Conservation (phyloP, 805 yeast genomes). For the Candida jianshihensis region DNA sequence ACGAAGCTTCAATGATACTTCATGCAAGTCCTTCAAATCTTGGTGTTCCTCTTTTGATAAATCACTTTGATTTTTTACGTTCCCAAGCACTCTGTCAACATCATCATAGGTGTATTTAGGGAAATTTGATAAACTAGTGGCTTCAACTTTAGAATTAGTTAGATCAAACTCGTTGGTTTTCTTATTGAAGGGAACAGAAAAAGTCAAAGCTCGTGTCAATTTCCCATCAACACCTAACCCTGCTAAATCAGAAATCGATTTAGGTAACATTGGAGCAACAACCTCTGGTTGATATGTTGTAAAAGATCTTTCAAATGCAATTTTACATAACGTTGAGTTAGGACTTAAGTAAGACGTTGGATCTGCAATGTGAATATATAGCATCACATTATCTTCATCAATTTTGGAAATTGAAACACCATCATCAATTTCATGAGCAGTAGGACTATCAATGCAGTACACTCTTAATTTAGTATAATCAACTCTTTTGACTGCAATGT, state of each 20-base stretch:
- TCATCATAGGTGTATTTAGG: constrained; percentile 52
- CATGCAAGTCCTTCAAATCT: constrained; percentile 32
- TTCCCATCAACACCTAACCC: constrained; percentile 41
- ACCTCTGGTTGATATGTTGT: constrained; percentile 72
- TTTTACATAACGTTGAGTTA: constrained; percentile 31
- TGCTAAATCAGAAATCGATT: constrained; percentile 39
- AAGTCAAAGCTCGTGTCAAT: constrained; percentile 42
- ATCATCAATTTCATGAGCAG: constrained; percentile 90
- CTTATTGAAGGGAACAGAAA: constrained; percentile 28
- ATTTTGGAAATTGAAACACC: constrained; percentile 59
- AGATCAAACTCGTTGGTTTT: constrained; percentile 17
- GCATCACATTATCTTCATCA: constrained; percentile 26
- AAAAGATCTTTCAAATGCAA: constrained; percentile 54
- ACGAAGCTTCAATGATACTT: constrained; percentile 25
- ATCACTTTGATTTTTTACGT: constrained; percentile 5
- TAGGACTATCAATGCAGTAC: constrained; percentile 75
- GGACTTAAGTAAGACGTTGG: constrained; percentile 60
- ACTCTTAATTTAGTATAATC: constrained; percentile 43
- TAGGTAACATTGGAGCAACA: constrained; percentile 66
- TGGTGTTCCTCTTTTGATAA: constrained; percentile 6
- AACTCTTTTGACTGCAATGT: constrained; percentile 25
- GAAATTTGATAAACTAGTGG: constrained; percentile 39
- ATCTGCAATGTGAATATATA: constrained; percentile 80
- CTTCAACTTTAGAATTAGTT: constrained; percentile 26
- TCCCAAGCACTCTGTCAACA: constrained; percentile 45